These are phyloP conservation scores for Tricholoma hemisulphureum DNA, from an alignment of 768 basidiomycete species.

Conservation along the genomic window DNA sequence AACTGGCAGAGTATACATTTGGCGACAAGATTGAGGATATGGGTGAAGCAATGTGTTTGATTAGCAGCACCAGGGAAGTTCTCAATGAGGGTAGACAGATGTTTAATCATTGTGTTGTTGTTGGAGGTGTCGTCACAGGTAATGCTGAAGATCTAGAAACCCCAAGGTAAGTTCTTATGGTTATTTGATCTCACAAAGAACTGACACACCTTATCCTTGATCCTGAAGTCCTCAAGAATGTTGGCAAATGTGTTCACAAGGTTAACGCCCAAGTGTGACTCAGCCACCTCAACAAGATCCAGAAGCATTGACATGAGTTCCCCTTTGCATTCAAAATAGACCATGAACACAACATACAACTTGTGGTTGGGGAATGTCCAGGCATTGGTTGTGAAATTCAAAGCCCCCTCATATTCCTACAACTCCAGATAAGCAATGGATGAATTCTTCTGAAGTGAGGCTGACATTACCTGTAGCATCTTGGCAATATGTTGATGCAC, in stretches of 20 bases:
- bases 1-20: too few relatives aligned
- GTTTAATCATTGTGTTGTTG: slow-evolving; percentile 35
- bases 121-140: slow-evolving; percentile 36
- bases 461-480: slow-evolving; percentile 22
- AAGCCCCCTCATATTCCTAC: slow-evolving; percentile 26
- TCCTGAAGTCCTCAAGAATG: slow-evolving; percentile 31
- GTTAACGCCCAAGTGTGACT: slow-evolving; percentile 34
- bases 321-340: slow-evolving; percentile 29
- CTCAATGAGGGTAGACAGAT: slow-evolving; percentile 19
- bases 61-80: slow-evolving; percentile 23
- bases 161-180: too few relatives aligned
- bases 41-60: slow-evolving; percentile 39
- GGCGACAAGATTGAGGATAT: slow-evolving; percentile 39
- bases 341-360: slow-evolving; percentile 26
- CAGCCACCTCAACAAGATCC: slow-evolving; percentile 37
- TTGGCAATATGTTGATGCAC: slow-evolving; percentile 21
- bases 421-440: too few relatives aligned
- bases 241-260: slow-evolving; percentile 33
- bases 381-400: slow-evolving; percentile 33
- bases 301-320: slow-evolving; percentile 22
- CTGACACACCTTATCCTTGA: slow-evolving; percentile 9
- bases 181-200: too few relatives aligned
- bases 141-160: slow-evolving; percentile 28
- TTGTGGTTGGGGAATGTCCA: slow-evolving; percentile 37
- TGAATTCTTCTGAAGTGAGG: neutral